A percentile compares a stretch with the other conserved stretches of the same genome.
These are phyloP conservation scores for Pythium apleroticum DNA, from an alignment of 352 stramenopile species.

Conservation along the genomic window DNA sequence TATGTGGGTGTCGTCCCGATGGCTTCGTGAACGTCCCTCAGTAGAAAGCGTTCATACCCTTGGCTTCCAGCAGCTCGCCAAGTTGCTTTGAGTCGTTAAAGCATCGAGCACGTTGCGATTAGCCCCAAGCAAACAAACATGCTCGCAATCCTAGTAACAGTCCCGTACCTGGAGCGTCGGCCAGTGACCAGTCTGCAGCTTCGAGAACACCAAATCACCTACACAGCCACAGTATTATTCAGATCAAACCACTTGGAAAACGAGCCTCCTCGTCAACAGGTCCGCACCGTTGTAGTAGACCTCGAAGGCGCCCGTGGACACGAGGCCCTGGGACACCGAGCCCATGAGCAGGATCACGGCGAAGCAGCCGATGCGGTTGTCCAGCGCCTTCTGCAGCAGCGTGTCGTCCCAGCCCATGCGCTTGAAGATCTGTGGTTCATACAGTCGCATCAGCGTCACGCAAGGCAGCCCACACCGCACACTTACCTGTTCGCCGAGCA, in stretches of 20 bases:
- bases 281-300: conserved; percentile 75
- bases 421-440: conserved; percentile 41
- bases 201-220: conserved; percentile 80
- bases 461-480: not conserved
- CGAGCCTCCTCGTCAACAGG: not conserved
- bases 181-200: conserved; percentile 63
- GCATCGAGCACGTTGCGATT: too few species aligned
- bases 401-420: conserved; percentile 42
- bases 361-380: conserved; percentile 74
- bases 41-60: conserved; percentile 23
- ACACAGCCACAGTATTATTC: not conserved
- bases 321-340: conserved; percentile 54
- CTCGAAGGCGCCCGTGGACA: conserved; percentile 77
- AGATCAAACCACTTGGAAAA: not conserved
- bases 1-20: too few species aligned
- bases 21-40: too few species aligned
- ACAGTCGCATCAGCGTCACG: not conserved
- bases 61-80: conserved; percentile 22
- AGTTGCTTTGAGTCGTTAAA: conserved; percentile 24
- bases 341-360: conserved; percentile 68
- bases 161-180: conserved; percentile 57
- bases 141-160: not conserved
- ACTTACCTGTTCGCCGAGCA: conserved; percentile 64
- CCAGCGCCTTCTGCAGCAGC: conserved; percentile 60
- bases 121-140: too few species aligned